Evolutionary conservation across 805 yeast species (phyloP).

Genomic region (Cephaloascus albidus): DNA sequence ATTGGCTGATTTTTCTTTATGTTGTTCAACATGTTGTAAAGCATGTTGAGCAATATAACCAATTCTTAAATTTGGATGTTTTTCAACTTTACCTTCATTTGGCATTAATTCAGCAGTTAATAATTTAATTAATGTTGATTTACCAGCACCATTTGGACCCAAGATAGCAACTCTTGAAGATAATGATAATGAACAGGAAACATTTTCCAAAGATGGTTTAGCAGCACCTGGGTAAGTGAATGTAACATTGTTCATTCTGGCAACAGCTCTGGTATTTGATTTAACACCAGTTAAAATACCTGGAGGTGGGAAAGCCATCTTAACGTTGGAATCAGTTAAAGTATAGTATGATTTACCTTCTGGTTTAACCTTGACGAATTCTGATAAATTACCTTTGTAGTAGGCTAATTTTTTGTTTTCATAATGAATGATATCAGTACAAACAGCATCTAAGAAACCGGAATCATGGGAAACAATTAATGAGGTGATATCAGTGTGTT

Average conservation of each 20-base stretch:
- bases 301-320: slow-evolving; percentile 98
- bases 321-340: slow-evolving; percentile 82
- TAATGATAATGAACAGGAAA: slow-evolving; percentile 83
- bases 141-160: slow-evolving; percentile 99
- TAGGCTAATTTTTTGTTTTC: slow-evolving; percentile 91
- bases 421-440: slow-evolving; percentile 94
- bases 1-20: slow-evolving; percentile 95
- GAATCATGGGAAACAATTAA: slow-evolving; percentile 97
- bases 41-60: slow-evolving; percentile 99
- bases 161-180: slow-evolving; percentile 96
- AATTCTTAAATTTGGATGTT: slow-evolving; percentile 95
- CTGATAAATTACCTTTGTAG: slow-evolving; percentile 93
- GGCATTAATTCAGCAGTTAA: slow-evolving; percentile 91
- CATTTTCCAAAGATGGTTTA: slow-evolving; percentile 70
- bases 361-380: slow-evolving; percentile 84
- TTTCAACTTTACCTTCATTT: slow-evolving; percentile 81
- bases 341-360: slow-evolving; percentile 96
- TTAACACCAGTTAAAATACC: slow-evolving; percentile 97
- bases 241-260: slow-evolving; percentile 75
- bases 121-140: slow-evolving; percentile 88
- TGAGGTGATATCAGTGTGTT: slow-evolving; percentile 83
- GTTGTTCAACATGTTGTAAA: slow-evolving; percentile 92
- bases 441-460: slow-evolving; percentile 89
- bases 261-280: slow-evolving; percentile 90
- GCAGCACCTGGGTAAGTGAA: slow-evolving; percentile 85